Evolutionary conservation across 1,284 basidiomycete species (phyloP).

Genomic region (Boletus semigastroideus): DNA sequence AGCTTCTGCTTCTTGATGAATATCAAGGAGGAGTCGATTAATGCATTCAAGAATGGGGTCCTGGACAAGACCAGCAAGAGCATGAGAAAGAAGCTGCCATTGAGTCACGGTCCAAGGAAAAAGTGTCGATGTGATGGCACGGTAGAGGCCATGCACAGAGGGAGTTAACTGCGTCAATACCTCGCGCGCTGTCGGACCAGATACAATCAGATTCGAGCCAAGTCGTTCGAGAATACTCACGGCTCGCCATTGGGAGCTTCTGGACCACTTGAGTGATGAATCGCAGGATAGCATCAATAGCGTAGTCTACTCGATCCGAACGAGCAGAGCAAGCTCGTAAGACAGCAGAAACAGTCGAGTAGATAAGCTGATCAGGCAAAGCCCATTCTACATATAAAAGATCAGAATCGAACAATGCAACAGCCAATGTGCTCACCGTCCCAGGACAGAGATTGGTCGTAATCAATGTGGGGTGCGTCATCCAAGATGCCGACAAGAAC

Average conservation of each 20-base stretch:
- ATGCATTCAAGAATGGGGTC: constrained; percentile 63
- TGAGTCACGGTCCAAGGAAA: constrained; percentile 74
- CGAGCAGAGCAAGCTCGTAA: constrained; percentile 62
- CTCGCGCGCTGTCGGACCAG: constrained; percentile 53
- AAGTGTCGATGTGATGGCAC: constrained; percentile 76
- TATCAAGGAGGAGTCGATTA: constrained; percentile 64
- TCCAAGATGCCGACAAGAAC: constrained; percentile 64
- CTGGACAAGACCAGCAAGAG: constrained; percentile 58
- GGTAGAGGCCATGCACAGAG: constrained; percentile 83
- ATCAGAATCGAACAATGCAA: constrained; percentile 11
- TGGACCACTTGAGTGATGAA: constrained; percentile 62
- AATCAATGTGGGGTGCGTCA: constrained; percentile 71
- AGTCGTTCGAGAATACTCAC: constrained; percentile 41
- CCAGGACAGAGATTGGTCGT: constrained; percentile 77
- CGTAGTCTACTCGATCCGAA: constrained; percentile 46
- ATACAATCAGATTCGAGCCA: background rate
- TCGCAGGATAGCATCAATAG: constrained; percentile 54
- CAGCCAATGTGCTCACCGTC: constrained; percentile 48
- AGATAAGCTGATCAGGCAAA: constrained; percentile 78
- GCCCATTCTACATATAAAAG: constrained; percentile 61
- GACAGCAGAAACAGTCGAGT: constrained; percentile 71
- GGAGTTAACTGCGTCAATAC: constrained; percentile 78
- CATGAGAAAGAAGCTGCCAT: constrained; percentile 59
- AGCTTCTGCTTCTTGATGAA: constrained; percentile 53
- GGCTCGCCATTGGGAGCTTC: constrained; percentile 51